These are phyloP conservation scores for Exutisphaerella laricina DNA, from an alignment of 2,329 filamentous ascomycete species.

Conservation along the genomic window DNA sequence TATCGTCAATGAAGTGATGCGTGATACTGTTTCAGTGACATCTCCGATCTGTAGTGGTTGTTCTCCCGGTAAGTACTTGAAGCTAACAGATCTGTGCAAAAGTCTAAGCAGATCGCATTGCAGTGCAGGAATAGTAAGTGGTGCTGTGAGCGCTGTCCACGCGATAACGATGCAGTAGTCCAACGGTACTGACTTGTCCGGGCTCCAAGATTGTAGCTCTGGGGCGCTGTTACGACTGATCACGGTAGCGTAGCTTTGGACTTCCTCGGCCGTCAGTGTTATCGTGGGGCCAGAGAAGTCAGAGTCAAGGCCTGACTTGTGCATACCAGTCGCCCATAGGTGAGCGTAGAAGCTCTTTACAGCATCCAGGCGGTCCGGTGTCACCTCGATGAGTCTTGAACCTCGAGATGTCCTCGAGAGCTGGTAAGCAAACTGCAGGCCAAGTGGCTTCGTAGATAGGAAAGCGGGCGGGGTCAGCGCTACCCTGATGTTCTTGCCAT, in stretches of 20 bases:
- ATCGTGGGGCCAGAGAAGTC: conserved; percentile 85
- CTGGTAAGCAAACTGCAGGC: not conserved
- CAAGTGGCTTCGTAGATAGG: not conserved
- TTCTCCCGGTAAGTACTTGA: conserved; percentile 96
- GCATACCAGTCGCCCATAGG: conserved; percentile 82
- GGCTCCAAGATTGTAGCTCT: conserved; percentile 93
- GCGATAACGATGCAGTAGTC: conserved; percentile 56
- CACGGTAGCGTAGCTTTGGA: conserved; percentile 99
- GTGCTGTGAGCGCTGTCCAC: conserved; percentile 93
- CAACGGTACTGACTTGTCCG: conserved; percentile 95
- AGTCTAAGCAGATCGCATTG: conserved; percentile 94
- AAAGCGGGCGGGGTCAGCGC: not conserved
- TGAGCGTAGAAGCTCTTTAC: conserved; percentile 99
- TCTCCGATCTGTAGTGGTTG: conserved; percentile 95
- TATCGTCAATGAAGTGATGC: conserved; percentile 97
- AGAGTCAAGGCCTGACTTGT: conserved; percentile 77
- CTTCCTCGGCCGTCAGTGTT: conserved; percentile 82
- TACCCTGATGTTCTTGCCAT: conserved; percentile 1
- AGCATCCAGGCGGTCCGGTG: conserved; percentile 90
- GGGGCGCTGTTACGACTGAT: conserved; percentile 97
- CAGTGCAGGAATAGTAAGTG: conserved; percentile 94
- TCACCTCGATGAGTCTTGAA: conserved; percentile 49
- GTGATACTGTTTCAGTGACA: conserved; percentile 83
- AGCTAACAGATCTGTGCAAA: conserved; percentile 93
- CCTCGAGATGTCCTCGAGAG: not conserved